These are phyloP conservation scores for Pistacia atlantica DNA, from an alignment of 345 rosid genomes.

Conservation along the genomic window DNA sequence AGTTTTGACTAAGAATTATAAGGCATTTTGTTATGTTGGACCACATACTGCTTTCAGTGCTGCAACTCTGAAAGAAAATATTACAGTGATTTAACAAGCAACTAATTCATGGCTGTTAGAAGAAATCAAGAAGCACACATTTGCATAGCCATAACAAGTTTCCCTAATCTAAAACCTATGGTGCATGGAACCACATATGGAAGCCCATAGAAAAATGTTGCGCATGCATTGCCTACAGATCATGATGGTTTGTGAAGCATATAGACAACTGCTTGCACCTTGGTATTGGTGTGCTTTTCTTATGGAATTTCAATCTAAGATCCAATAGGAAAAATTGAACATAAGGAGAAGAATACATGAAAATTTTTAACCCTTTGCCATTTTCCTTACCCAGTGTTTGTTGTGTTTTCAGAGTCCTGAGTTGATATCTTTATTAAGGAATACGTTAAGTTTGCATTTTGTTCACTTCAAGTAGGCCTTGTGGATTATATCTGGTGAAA, in stretches of 20 bases:
- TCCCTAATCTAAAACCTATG: background rate
- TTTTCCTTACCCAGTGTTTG: background rate
- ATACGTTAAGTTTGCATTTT: constrained; percentile 11
- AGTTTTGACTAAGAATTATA: constrained; percentile 22
- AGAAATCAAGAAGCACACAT: constrained; percentile 6
- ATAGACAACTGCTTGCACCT: background rate
- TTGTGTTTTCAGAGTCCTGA: background rate
- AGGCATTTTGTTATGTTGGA: constrained; percentile 17
- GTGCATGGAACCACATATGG: constrained; percentile 11
- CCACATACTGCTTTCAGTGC: background rate
- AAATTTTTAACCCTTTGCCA: constrained; percentile 7
- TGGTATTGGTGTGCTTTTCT: constrained; percentile 7
- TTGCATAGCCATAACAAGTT: constrained; percentile 14
- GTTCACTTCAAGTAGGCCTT: background rate
- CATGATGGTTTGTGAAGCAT: constrained; percentile 20
- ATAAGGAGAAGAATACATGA: constrained; percentile 3
- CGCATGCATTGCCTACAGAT: constrained; percentile 13
- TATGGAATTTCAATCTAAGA: constrained; percentile 7
- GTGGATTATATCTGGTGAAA: constrained; percentile 14
- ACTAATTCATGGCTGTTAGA: constrained; percentile 19
- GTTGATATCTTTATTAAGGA: constrained; percentile 4
- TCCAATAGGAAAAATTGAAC: constrained; percentile 9
- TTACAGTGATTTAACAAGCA: constrained; percentile 6
- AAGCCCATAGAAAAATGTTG: constrained; percentile 14
- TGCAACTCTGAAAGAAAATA: constrained; percentile 12